Base-by-base conservation (phyloP, 257 asterid species). In the Jacaranda copaia region DNA sequence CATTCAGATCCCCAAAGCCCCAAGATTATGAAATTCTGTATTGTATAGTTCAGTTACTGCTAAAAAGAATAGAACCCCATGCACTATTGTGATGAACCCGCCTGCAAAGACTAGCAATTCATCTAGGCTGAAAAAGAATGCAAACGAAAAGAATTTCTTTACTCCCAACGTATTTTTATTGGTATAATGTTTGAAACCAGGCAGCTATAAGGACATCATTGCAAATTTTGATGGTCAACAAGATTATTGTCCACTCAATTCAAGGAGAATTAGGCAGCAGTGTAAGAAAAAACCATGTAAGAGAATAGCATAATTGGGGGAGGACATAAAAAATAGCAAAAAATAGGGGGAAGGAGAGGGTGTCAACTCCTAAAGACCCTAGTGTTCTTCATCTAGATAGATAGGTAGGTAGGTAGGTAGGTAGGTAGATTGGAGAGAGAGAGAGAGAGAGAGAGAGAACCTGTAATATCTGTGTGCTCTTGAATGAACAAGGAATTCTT, bases 391-490 rank as follows among this genome's bases (percentile, higher is more conserved):
- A 70, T 32, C 32, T 45, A 5, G 46, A 25, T 18, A 78, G n/a
- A 49, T 42, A 39, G 38, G 42, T 42, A n/a, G n/a, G n/a, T n/a
- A 25, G 32, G 32, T n/a, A 25, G 32, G 32, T 25, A 25, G 32
- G 32, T 25, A 25, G 32, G 32, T 10, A 69, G 38, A 60, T 7
- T 58, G 7, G 40, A n/a, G n/a, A n/a, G n/a, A n/a, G n/a, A n/a
- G 75, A 42, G 79, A 82, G 63, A 42, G n/a, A n/a, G n/a, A n/a
- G n/a, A n/a, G 79, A 64, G 82, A 72, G 81, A 58, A 92, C 99
- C 99, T 76, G 81, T 89, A 70, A 96, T 90, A 88, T 96, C 93
- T 3, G 97, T 97, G 75, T 93, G 96, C 89, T 95, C 97, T 84
- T 95, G 99, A 77, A 95, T 83, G 83, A 87, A 93, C 85, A 95